Conservation (phyloP, 2,329 filamentous ascomycete species). For the Bipolaris victoriae region DNA sequence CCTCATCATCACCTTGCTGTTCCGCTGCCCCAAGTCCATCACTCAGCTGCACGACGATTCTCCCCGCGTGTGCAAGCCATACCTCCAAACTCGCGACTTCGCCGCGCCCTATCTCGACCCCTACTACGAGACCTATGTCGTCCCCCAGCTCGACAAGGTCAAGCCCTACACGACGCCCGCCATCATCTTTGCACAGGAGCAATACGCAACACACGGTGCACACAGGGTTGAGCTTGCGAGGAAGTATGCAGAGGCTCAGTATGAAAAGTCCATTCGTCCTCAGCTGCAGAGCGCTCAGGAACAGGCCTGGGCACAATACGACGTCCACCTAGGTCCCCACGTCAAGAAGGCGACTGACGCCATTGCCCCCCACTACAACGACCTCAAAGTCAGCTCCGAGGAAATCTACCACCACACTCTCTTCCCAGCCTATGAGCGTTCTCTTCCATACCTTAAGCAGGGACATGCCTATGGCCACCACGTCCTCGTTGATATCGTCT, state of each 20-base stretch:
- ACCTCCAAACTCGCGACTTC: conserved; percentile 69
- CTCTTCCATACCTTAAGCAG: conserved; percentile 74
- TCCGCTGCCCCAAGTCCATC: conserved; percentile 78
- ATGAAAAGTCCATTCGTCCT: conserved; percentile 79
- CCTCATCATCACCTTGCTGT: conserved; percentile 76
- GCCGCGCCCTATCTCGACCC: conserved; percentile 78
- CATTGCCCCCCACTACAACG: conserved; percentile 74
- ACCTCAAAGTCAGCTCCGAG: conserved; percentile 66
- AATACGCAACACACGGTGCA: conserved; percentile 73
- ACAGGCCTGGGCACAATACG: conserved; percentile 70
- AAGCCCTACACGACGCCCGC: conserved; percentile 77
- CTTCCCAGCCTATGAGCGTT: conserved; percentile 75
- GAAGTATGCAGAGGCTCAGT: conserved; percentile 71
- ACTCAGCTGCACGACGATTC: conserved; percentile 71
- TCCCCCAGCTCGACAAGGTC: conserved; percentile 77
- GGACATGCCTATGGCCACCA: conserved; percentile 70
- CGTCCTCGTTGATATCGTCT: conserved; percentile 70
- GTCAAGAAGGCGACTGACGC: conserved; percentile 65
- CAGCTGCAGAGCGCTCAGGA: conserved; percentile 70
- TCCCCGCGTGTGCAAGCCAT: conserved; percentile 81
- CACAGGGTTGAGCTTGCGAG: conserved; percentile 73
- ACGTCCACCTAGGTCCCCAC: conserved; percentile 73
- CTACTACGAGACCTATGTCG: conserved; percentile 84
- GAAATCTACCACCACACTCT: conserved; percentile 75
- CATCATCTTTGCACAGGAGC: conserved; percentile 65